These are phyloP conservation scores for Ploettnerulaceae sp. DNA, from an alignment of 2,329 filamentous ascomycete species.

Conservation along the genomic window DNA sequence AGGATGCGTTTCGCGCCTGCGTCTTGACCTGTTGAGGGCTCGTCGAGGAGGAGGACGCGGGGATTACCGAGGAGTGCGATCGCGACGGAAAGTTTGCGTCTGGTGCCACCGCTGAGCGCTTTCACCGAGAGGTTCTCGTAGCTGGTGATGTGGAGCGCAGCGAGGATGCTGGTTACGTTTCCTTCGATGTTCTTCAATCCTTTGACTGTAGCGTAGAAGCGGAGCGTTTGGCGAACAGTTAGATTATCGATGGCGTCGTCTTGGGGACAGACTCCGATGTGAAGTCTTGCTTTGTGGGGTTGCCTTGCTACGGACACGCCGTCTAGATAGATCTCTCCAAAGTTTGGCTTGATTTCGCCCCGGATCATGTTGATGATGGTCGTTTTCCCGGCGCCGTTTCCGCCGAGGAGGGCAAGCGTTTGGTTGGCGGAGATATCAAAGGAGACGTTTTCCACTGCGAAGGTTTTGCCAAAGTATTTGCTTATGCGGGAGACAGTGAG, in stretches of 20 bases:
- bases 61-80: slow-evolving; percentile 35
- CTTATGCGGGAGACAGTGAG: slow-evolving; percentile 59
- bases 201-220: slow-evolving; percentile 33
- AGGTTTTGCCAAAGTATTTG: slow-evolving; percentile 54
- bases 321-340: slow-evolving; percentile 58
- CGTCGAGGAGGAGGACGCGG: slow-evolving; percentile 32
- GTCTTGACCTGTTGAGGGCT: slow-evolving; percentile 34
- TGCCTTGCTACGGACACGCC: slow-evolving; percentile 45
- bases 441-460: slow-evolving; percentile 59
- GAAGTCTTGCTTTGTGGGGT: slow-evolving; percentile 22
- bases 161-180: slow-evolving; percentile 32
- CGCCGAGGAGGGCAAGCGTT: slow-evolving; percentile 60
- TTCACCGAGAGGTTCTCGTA: slow-evolving; percentile 27
- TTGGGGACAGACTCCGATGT: slow-evolving; percentile 35
- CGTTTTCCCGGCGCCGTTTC: slow-evolving; percentile 62
- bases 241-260: slow-evolving; percentile 35
- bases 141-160: slow-evolving; percentile 28
- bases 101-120: slow-evolving; percentile 33
- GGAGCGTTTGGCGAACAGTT: slow-evolving; percentile 33
- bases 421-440: slow-evolving; percentile 57
- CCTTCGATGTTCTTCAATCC: slow-evolving; percentile 30
- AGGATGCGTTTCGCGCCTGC: slow-evolving; percentile 35
- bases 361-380: slow-evolving; percentile 63
- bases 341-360: slow-evolving; percentile 53
- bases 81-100: slow-evolving; percentile 33